These are phyloP conservation scores for Mycena kentingensis DNA, from an alignment of 768 basidiomycete species.

Conservation along the genomic window DNA sequence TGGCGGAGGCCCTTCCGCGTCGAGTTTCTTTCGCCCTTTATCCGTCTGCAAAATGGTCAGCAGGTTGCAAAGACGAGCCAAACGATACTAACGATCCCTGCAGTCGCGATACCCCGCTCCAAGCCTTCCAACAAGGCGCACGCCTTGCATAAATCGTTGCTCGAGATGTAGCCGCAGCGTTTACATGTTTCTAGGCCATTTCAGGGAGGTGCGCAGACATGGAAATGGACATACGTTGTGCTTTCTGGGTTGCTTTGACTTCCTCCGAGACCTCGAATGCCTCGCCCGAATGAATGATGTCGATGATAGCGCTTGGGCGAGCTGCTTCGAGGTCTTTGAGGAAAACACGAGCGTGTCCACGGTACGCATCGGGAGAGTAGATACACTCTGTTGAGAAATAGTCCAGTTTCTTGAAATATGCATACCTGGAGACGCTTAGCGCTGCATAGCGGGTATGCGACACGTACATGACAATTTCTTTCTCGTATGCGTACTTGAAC, in stretches of 20 bases:
- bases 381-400: conserved; percentile 99
- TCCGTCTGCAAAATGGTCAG: conserved; percentile 54
- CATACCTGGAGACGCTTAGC: conserved; percentile 65
- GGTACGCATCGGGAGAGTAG: conserved; percentile 97
- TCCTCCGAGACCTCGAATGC: conserved; percentile 85
- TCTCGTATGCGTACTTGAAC: conserved; percentile 99
- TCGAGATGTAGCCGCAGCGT: conserved; percentile 94
- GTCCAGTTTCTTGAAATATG: conserved; percentile 98
- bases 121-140: conserved; percentile 89
- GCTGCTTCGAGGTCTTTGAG: conserved; percentile 95
- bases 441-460: conserved; percentile 1
- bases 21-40: conserved; percentile 62
- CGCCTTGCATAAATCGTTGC: conserved; percentile 95
- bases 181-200: conserved; percentile 74
- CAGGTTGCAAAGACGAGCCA: neutral
- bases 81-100: conserved; percentile 54
- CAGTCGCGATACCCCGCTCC: conserved; percentile 75
- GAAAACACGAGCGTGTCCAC: conserved; percentile 92
- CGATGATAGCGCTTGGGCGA: conserved; percentile 92
- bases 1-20: conserved; percentile 58
- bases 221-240: conserved; percentile 65
- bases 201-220: conserved; percentile 6
- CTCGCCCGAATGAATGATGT: conserved; percentile 96
- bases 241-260: conserved; percentile 80
- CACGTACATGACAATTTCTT: conserved; percentile 96